phyloP scores from a whole-genome alignment of 2,329 filamentous ascomycete species.

The Ascochyta fabae region DNA sequence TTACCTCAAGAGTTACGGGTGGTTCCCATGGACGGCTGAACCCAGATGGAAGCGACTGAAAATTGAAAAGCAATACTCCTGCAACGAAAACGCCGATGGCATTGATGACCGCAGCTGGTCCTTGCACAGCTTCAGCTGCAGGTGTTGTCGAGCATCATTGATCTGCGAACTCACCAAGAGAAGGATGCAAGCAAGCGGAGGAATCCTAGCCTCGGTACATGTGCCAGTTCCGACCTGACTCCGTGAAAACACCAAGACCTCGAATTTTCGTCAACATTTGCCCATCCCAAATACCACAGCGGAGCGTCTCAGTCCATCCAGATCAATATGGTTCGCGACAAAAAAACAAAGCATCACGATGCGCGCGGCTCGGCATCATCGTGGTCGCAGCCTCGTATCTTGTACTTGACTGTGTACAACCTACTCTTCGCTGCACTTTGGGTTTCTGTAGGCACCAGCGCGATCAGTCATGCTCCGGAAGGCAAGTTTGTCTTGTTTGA shows the following conservation, averaged over 20 bases:
- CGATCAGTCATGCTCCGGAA: not conserved
- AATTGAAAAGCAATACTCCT: too few relatives aligned
- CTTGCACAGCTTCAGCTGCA: not conserved
- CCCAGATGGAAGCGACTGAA: too few relatives aligned
- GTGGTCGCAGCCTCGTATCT: slow-evolving; percentile 6
- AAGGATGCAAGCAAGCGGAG: slow-evolving; percentile 9
- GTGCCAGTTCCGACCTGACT: slow-evolving; percentile 8
- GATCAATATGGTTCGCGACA: not conserved
- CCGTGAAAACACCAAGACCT: slow-evolving; percentile 12
- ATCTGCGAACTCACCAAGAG: not conserved
- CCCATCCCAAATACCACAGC: not conserved
- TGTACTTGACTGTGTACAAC: slow-evolving; percentile 35
- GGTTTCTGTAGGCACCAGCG: slow-evolving; percentile 17
- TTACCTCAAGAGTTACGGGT: too few relatives aligned
- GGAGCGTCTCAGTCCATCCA: too few relatives aligned
- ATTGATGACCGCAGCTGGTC: too few relatives aligned
- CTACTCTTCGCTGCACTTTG: slow-evolving; percentile 29
- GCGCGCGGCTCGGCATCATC: not conserved
- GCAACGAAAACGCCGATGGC: too few relatives aligned
- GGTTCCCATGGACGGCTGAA: too few relatives aligned
- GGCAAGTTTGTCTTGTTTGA: slow-evolving; percentile 19
- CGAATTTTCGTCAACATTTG: not conserved
- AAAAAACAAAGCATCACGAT: not conserved
- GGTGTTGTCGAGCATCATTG: not conserved
- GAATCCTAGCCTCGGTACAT: slow-evolving; percentile 17